phyloP scores from a whole-genome alignment of 164 flowering plant genomes.

The Vitis vinifera region ASM3070453v1 NC_081818.1:29092501-29093000 shows the following conservation, averaged over 20 bases:
- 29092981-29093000: constrained; percentile 10
- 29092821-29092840: constrained; percentile 1
- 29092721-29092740: constrained; percentile 55
- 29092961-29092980: constrained; percentile 16
- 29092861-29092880: constrained; percentile 1
- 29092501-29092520: constrained; percentile 30
- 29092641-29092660: neutral
- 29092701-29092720: constrained; percentile 54
- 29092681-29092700: constrained; percentile 17
- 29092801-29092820: constrained; percentile 30
- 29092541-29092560: constrained; percentile 79
- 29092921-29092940: constrained; percentile 7
- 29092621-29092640: neutral
- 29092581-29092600: constrained; percentile 59
- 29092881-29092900: constrained; percentile 8
- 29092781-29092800: constrained; percentile 48
- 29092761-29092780: constrained; percentile 49
- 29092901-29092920: constrained; percentile 13
- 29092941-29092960: constrained; percentile 15
- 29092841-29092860: constrained; percentile 7
- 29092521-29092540: constrained; percentile 77
- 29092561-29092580: constrained; percentile 69
- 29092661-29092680: neutral
- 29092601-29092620: neutral
- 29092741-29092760: constrained; percentile 50